Evolutionary conservation across 2,329 filamentous ascomycete species (phyloP).

Genomic region (Geosmithia putterillii): DNA sequence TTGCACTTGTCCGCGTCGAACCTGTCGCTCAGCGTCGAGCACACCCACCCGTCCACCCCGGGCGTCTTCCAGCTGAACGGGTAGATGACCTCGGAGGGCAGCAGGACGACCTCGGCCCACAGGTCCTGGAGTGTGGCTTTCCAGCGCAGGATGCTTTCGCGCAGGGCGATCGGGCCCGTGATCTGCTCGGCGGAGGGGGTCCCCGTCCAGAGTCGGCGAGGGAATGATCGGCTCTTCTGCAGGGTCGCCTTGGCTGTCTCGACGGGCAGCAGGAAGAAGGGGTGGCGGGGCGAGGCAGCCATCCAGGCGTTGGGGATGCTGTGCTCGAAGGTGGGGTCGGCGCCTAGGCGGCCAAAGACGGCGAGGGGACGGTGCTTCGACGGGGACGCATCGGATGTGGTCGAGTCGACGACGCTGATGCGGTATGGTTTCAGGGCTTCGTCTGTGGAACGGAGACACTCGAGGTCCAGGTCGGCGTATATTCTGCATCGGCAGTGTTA

Average conservation of each 20-base stretch:
- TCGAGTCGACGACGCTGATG: slow-evolving; percentile 3
- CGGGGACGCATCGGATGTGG: too few relatives aligned
- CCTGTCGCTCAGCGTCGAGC: slow-evolving; percentile 8
- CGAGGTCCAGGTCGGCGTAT: slow-evolving; percentile 11
- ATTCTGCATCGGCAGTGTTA: slow-evolving; percentile 3
- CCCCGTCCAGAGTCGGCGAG: not conserved
- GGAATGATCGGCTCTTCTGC: slow-evolving; percentile 1
- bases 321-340: slow-evolving; percentile 12
- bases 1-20: slow-evolving; percentile 10
- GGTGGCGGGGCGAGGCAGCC: slow-evolving; percentile 19
- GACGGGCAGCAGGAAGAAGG: slow-evolving; percentile 17
- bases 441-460: slow-evolving; percentile 14
- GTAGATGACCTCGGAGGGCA: slow-evolving; percentile 11
- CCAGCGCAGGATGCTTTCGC: slow-evolving; percentile 4
- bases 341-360: slow-evolving; percentile 19
- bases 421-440: slow-evolving; percentile 11
- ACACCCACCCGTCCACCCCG: slow-evolving; percentile 4
- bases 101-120: slow-evolving; percentile 6
- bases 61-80: slow-evolving; percentile 12
- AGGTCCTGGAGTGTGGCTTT: not conserved
- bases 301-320: slow-evolving; percentile 24
- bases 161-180: slow-evolving; percentile 7
- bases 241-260: slow-evolving; percentile 6
- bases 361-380: slow-evolving; percentile 4
- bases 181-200: slow-evolving; percentile 6